Base-by-base conservation (phyloP, 192 early-diverging fungal genomes). In the Geosiphon pyriformis region DNA sequence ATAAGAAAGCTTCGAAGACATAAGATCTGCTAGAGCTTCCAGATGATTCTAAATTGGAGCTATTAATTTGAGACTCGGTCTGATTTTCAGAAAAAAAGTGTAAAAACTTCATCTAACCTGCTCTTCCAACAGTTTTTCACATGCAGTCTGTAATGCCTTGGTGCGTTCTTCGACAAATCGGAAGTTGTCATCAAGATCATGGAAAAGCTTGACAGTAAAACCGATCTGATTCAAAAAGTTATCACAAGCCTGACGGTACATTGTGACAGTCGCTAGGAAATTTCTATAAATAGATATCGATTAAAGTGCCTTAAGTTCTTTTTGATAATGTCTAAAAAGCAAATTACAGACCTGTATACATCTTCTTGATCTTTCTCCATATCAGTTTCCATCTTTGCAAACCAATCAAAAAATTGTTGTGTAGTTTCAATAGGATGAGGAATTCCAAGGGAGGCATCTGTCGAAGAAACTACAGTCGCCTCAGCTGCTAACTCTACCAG, bases 361-460 rank as follows among this genome's bases (percentile, higher is more conserved):
- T 92, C 91, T 66, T 94, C 93, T 66, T 91, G 91, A 62, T 90
- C 93, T 59, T 88, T 79, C 57, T 94, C 91, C 86, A 95, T 89
- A 47, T 89, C 84, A 32, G 76, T 69, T 71, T 97, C 93, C 4
- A 91, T 83, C 11, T 59, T 67, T 18, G 90, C 80, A 76, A 94
- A 95, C 96, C 96, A 99, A 65, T 92, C 88, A 60, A 97, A 84
- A 63, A 99, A 99, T 78, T 98, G 88, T 29, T 94, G 91, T 0
- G 90, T 87, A 1, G 87, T 96, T 53, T 94, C 88, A 42, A 98
- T 89, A 1, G 90, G 81, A 72, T 77, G 80, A 15, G 70, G 52
- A 27, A 75, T 61, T 26, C 74, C 81, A 37, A 75, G 55, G 1
- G 70, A 72, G 7, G 71, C 25, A 0, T 72, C 74, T n/a, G 59